Base-by-base conservation (phyloP, 805 yeast species). In the Wickerhamiella vanderwaltii region DNA sequence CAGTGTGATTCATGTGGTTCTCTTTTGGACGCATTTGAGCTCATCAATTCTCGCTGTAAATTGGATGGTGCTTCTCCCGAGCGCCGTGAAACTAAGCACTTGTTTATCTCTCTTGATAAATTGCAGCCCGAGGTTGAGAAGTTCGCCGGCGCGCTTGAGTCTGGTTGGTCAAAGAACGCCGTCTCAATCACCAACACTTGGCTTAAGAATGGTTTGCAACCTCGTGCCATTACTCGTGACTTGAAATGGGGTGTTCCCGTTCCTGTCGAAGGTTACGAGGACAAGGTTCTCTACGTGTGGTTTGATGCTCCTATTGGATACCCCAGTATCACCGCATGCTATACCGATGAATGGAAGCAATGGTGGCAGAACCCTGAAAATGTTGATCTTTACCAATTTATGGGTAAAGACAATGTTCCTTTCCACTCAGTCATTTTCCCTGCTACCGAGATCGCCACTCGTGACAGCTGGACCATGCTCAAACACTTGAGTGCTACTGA, bases 351-450 rank as follows among this genome's bases (percentile, higher is more conserved):
- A 41, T 88, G 97, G 97, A 65, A 71, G 54, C 59, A 74, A 52
- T 88, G 98, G 98, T 91, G 99, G 99, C 75, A 74, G 54, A 69
- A 81, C 57, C 94, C 95, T n/a, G 85, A 86, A 41, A 61, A 86
- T 48, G 95, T 91, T 48, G 65, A 81, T 50, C 68, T 91, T 51
- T 85, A 83, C 61, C 99, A 91, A 68, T 91, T 91, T 62, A 91
- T 91, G 99, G 99, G 99, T 64, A 91, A 91, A 62, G 99, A 91
- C 64, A 91, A 91, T 58, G 96, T 87, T 55, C 96, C 97, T 24
- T 91, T 91, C 84, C 99, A 91, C 60, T 81, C 95, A 1, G 98
- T 91, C 43, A 94, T 91, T 43, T 91, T 88, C 85, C 99, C 99
- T 46, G 78, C 93, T 32, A 66, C 94, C 20, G 80, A 78, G 63